Conservation (phyloP, 768 basidiomycete genomes). For the Tulasnella calospora region DNA sequence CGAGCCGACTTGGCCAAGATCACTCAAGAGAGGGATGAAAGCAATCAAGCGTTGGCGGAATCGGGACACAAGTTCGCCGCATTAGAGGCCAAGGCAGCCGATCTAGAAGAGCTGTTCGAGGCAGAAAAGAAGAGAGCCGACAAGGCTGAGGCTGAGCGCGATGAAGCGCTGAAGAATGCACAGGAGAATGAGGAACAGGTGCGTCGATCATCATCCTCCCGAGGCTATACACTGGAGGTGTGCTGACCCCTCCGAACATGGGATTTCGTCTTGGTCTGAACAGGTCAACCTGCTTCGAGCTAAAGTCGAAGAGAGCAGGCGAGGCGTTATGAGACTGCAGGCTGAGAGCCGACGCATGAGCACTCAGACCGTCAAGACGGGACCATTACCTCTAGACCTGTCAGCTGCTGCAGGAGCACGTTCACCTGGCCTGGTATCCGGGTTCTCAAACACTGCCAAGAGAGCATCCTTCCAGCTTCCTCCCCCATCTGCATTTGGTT, state of each 20-base stretch:
- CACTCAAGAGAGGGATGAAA: slow-evolving; percentile 66
- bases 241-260: not conserved
- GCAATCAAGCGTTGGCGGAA: slow-evolving; percentile 52
- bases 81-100: slow-evolving; percentile 47
- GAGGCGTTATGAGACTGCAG: slow-evolving; percentile 82
- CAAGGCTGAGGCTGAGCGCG: slow-evolving; percentile 30
- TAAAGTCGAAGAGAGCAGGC: slow-evolving; percentile 80
- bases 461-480: slow-evolving; percentile 65
- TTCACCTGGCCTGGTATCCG: slow-evolving; percentile 42
- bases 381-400: slow-evolving; percentile 51
- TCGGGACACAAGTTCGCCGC: slow-evolving; percentile 59
- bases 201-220: not conserved
- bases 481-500: slow-evolving; percentile 37
- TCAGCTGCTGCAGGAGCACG: slow-evolving; percentile 46
- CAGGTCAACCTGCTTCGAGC: slow-evolving; percentile 64
- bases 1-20: slow-evolving; percentile 58
- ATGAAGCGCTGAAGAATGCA: slow-evolving; percentile 33
- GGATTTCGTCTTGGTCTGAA: not conserved
- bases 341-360: slow-evolving; percentile 48
- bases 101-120: slow-evolving; percentile 37
- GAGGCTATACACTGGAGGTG: not conserved
- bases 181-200: slow-evolving; percentile 62
- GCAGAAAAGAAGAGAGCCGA: not conserved
- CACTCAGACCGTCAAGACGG: slow-evolving; percentile 37
- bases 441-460: slow-evolving; percentile 44